Evolutionary conservation across 2,329 filamentous ascomycete species (phyloP).

Genomic region (Microdochium paspali): DNA sequence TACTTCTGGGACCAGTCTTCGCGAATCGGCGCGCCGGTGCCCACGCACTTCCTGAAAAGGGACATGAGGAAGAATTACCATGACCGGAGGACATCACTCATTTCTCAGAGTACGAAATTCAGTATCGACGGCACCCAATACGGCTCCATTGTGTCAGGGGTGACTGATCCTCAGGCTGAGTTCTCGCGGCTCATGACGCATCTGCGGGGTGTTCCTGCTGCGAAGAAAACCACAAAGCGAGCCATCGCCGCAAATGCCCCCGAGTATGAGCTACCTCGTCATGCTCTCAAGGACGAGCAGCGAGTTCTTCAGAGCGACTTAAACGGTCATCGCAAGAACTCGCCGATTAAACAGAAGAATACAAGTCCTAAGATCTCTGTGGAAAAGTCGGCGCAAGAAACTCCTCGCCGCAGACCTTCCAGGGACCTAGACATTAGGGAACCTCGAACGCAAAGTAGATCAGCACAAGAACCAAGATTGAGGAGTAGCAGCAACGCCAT

Average conservation of each 20-base stretch:
- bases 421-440: neutral
- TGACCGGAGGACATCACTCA: neutral
- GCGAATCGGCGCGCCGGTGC: neutral
- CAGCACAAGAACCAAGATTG: neutral
- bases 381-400: too few relatives aligned
- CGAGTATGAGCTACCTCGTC: neutral
- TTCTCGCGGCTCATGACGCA: neutral
- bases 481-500: neutral
- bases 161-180: neutral
- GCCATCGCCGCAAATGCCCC: neutral
- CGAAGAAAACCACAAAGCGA: neutral
- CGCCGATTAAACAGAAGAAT: too few relatives aligned
- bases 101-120: neutral
- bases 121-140: neutral
- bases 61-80: neutral
- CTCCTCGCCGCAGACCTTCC: neutral
- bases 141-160: neutral
- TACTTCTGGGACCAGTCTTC: slow-evolving; percentile 3
- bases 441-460: neutral
- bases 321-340: too few relatives aligned
- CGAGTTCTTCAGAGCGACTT: too few relatives aligned
- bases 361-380: too few relatives aligned
- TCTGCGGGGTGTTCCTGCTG: neutral
- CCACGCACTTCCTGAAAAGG: neutral
- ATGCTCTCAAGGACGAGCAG: too few relatives aligned